These are phyloP conservation scores for Fusarium sp. DNA, from an alignment of 2,329 filamentous ascomycete species.

Conservation along the genomic window DNA sequence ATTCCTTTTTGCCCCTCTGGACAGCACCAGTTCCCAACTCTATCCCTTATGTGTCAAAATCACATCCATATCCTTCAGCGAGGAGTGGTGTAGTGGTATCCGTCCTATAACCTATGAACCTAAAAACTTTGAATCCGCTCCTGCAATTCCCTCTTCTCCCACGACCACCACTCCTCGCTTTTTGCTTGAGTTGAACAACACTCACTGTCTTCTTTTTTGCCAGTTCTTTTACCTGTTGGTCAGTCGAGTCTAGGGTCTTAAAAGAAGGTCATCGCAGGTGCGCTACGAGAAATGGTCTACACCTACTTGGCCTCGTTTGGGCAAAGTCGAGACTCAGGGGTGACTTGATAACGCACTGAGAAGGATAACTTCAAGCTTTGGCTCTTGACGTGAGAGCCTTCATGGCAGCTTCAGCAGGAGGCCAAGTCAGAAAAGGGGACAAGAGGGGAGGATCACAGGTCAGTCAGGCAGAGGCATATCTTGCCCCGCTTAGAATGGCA, in stretches of 20 bases:
- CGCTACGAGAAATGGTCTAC: background rate
- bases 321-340: background rate
- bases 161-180: background rate
- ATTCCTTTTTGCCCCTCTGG: background rate
- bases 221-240: no score
- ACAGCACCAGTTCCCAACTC: background rate
- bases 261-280: background rate
- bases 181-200: background rate
- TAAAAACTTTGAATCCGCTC: background rate
- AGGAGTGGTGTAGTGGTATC: slow-evolving; percentile 1
- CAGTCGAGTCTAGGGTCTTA: background rate
- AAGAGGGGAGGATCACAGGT: background rate
- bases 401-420: background rate
- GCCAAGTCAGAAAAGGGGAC: background rate
- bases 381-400: background rate
- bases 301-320: background rate
- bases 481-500: background rate
- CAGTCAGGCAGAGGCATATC: background rate
- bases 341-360: fast-evolving
- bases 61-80: background rate
- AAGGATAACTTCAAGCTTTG: background rate
- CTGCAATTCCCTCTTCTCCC: background rate
- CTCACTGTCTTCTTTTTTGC: background rate
- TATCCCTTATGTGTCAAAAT: background rate
- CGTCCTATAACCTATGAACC: background rate